Evolutionary conservation across 306 rosid species (phyloP), one percentile per base, ranked within the genome.

Genomic region (Aeschynomene evenia): DNA sequence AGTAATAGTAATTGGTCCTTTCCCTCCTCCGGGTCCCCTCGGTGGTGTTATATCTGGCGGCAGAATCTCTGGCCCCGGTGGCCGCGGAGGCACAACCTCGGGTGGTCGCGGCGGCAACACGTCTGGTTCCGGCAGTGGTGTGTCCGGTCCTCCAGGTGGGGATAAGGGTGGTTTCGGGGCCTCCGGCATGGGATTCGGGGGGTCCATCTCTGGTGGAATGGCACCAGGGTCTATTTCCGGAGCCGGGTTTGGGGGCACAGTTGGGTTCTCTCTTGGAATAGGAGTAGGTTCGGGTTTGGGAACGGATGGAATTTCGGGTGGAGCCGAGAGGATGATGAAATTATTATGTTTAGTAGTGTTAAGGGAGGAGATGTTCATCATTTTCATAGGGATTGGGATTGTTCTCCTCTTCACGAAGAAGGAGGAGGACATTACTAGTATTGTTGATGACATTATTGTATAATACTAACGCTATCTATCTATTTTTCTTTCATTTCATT

Each of bases 21-120:
- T 14, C n/a, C n/a, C n/a, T n/a, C n/a, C n/a, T 19, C 6, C 69
- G 20, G 70, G 76, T 2, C 55, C 75, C 15, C 64, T 57, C 0
- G 88, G 86, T 2, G 48, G 86, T 19, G 36, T 22, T 9, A 77
- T 80, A 57, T 70, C 78, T 20, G 76, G 91, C 3, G 86, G 91
- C 9, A 84, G 48, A 10, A 77, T 71, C 21, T 77, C 91, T 6
- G 91, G 91, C 37, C 70, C 68, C 3, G 87, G 85, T 2, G 81
- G 79, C 11, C 66, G 81, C 14, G 82, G 91, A 1, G 88, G 91
- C 29, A 76, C 59, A 10, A 71, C 43, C 14, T 78, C 88, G 3
- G 90, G 90, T 11, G 81, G 63, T 5, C 0, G 61, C 0, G 85
- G 86, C 0, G 85, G 93, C 39, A 74, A 7, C 15, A 45, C 54